phyloP scores from a whole-genome alignment of 208 protist genomes.

The Acanthamoeba lenticulata region DNA sequence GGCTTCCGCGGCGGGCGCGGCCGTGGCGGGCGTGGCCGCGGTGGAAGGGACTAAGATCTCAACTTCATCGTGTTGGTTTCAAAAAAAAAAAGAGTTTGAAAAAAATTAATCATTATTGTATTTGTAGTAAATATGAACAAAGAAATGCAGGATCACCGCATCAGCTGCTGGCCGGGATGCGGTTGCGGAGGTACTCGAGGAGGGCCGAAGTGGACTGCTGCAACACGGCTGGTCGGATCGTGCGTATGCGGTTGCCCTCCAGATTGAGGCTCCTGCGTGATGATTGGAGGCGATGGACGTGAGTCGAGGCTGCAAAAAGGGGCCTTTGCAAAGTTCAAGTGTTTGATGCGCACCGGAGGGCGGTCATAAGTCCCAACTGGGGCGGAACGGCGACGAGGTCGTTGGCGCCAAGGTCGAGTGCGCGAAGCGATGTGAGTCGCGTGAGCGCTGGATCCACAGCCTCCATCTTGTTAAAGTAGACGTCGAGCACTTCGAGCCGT shows the following conservation, averaged over 20 bases:
- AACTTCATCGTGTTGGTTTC: too few species aligned
- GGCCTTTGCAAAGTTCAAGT: too few species aligned
- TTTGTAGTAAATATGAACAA: too few species aligned
- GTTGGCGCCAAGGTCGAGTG: background rate
- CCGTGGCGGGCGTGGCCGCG: too few species aligned
- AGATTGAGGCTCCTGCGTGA: background rate
- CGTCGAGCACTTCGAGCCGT: background rate
- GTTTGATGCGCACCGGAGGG: background rate
- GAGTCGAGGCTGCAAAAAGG: background rate
- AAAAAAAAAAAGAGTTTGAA: too few species aligned
- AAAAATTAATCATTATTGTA: too few species aligned
- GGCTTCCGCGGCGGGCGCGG: too few species aligned
- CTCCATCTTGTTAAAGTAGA: constrained; percentile 11
- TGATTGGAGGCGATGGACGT: background rate
- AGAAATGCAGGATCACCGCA: too few species aligned
- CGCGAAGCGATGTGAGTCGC: background rate
- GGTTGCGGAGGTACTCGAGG: background rate
- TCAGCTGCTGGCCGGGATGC: background rate
- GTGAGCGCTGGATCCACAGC: background rate
- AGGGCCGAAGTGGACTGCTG: background rate
- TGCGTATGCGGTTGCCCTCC: constrained; percentile 1
- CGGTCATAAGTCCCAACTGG: background rate
- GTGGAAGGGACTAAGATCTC: too few species aligned
- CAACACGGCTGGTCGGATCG: background rate
- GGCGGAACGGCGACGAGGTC: background rate